Conservation (phyloP, 345 rosid species). For the Ceriops decandra region DNA sequence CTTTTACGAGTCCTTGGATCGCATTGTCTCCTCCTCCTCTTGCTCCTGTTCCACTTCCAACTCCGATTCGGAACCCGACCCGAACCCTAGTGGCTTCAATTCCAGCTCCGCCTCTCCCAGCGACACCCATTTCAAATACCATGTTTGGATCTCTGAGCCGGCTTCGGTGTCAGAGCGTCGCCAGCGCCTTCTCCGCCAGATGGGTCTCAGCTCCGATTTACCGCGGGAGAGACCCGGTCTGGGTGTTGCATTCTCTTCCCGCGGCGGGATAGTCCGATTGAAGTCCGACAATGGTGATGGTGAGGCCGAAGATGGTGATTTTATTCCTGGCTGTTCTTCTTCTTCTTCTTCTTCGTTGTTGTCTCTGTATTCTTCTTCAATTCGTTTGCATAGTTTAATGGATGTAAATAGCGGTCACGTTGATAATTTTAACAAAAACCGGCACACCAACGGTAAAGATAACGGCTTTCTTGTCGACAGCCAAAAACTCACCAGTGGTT, state of each 20-base stretch:
- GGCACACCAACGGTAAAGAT: neutral
- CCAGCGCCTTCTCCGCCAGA: conserved; percentile 42
- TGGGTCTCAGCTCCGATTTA: conserved; percentile 60
- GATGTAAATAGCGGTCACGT: conserved; percentile 21
- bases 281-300: conserved; percentile 43
- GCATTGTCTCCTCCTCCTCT: conserved; percentile 53
- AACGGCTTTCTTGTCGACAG: neutral
- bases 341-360: conserved; percentile 36
- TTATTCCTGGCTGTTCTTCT: conserved; percentile 17
- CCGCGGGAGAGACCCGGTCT: conserved; percentile 41
- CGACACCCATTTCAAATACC: conserved; percentile 37
- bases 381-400: conserved; percentile 24
- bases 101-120: conserved; percentile 25
- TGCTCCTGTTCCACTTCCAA: conserved; percentile 65
- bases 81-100: conserved; percentile 26
- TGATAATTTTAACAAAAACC: conserved; percentile 1
- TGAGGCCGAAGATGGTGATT: conserved; percentile 22
- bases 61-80: conserved; percentile 65
- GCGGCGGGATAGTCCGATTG: conserved; percentile 40
- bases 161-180: conserved; percentile 75
- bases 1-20: conserved; percentile 82
- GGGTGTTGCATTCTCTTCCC: conserved; percentile 29
- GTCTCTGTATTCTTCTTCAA: conserved; percentile 31
- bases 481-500: conserved; percentile 9
- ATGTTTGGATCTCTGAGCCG: conserved; percentile 83